Evolutionary conservation across 345 rosid genomes (phyloP), one percentile per base, ranked within the genome.

Genomic region (Lepidium didymum): DNA sequence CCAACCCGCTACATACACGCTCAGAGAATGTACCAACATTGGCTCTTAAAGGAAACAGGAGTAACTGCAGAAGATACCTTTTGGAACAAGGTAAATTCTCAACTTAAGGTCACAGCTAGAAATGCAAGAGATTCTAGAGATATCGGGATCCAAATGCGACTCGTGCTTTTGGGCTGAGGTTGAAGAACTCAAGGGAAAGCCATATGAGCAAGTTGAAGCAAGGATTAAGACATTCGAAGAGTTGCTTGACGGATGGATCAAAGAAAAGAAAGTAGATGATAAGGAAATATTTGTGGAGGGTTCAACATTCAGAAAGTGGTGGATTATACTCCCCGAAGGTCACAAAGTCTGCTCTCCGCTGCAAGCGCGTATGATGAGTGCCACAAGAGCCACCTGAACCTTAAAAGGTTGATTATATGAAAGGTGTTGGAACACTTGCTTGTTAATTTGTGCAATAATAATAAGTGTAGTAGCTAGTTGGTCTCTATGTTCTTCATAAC

Each of bases 111-210:
- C 50, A 59, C 7, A 0, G 0, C n/a, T 25, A 46, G 31, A 27
- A 11, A 38, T 69, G 31, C 0, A 12, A 69, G 1, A 69, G 57
- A 8, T 7, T 0, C 56, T 67, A 21, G 6, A 55, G 62, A 35
- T 15, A 13, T 16, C 51, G 6, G 43, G 16, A n/a, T 38, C 78
- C 72, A 0, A 11, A 57, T 33, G 60, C 13, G 29, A 91, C 21
- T 92, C 96, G n/a, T 78, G 84, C 68, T 75, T 92, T 35, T 86
- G 95, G 98, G 96, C 92, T 0, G 83, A 85, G 70, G 83, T 87
- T 1, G 98, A 92, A 81, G 96, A 92, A 71, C 90, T 89, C 9
- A 36, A 25, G 31, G 62, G 47, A 68, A 64, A 70, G 3, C 14
- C 14, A 2, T 74, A 74, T n/a, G 60, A 62, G 49, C 58, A 47